A percentile compares a stretch with the other conserved stretches of the same genome.
These are phyloP conservation scores for Trifolium fragiferum DNA, from an alignment of 306 rosid genomes.

Conservation along the genomic window DNA sequence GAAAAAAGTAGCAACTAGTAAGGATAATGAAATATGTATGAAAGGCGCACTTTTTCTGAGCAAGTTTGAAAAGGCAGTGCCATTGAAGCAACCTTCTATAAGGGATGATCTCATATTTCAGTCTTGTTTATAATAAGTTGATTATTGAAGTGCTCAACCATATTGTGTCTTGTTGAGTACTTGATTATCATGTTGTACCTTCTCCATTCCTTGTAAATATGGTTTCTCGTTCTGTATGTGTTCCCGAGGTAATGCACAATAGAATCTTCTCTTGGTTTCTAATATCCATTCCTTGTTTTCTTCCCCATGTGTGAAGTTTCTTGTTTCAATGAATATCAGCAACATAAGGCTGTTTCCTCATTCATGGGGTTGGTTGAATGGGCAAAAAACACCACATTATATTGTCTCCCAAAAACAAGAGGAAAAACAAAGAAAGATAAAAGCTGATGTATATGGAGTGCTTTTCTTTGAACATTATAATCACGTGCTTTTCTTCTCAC, in stretches of 20 bases:
- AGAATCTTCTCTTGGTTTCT: not conserved
- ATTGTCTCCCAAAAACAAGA: not conserved
- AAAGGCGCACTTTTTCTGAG: too few relatives aligned
- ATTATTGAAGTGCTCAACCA: not conserved
- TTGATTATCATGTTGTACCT: not conserved
- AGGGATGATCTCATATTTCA: too few relatives aligned
- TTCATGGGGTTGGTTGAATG: not conserved
- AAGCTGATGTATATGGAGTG: not conserved
- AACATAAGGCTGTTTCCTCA: not conserved
- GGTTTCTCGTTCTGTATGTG: not conserved
- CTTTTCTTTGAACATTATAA: not conserved
- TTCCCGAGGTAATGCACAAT: not conserved
- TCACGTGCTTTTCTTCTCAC: conserved; percentile 12
- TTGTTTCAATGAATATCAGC: not conserved
- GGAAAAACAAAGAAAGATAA: not conserved
- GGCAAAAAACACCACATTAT: not conserved
- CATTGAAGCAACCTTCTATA: too few relatives aligned
- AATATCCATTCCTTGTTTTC: not conserved
- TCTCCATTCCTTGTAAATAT: not conserved
- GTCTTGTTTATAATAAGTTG: not conserved
- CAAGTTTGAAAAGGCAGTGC: too few relatives aligned
- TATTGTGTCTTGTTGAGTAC: not conserved
- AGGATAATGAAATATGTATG: too few relatives aligned
- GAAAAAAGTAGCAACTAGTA: too few relatives aligned
- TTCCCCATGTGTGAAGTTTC: not conserved